Percentiles rank a stretch among this genome's conserved stretches.
phyloP scores from a whole-genome alignment of 345 rosid species.

The Euclidium syriacum region DNA sequence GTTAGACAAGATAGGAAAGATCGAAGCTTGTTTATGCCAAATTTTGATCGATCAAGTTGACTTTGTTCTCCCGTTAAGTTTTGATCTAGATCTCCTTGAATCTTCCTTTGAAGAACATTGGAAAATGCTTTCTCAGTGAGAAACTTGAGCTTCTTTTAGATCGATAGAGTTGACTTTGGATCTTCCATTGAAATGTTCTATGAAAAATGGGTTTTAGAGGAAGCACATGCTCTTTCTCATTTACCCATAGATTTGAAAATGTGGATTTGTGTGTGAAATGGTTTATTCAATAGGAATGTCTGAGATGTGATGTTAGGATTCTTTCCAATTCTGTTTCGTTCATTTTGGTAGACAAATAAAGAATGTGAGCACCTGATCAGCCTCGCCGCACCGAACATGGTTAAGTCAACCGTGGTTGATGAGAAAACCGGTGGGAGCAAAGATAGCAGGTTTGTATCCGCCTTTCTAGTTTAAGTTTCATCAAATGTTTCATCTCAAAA shows the following conservation, averaged over 20 bases:
- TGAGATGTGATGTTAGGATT: slow-evolving; percentile 1
- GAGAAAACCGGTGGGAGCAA: slow-evolving; percentile 78
- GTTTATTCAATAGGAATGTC: neutral
- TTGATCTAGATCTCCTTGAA: neutral
- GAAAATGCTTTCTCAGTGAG: too few species aligned
- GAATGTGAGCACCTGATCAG: slow-evolving; percentile 80
- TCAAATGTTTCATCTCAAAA: neutral
- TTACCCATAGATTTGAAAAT: neutral
- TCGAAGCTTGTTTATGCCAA: neutral
- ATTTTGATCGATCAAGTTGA: neutral
- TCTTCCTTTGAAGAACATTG: neutral
- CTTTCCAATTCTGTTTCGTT: neutral
- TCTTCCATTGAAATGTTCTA: neutral
- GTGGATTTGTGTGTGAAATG: neutral
- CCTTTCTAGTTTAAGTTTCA: neutral
- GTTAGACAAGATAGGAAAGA: neutral
- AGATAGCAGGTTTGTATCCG: slow-evolving; percentile 64
- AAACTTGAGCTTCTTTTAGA: too few species aligned
- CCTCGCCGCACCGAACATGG: slow-evolving; percentile 77
- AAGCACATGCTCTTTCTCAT: neutral
- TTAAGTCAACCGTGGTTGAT: slow-evolving; percentile 89
- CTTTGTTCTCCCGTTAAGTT: neutral
- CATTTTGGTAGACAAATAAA: slow-evolving; percentile 48
- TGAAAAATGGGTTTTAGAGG: neutral
- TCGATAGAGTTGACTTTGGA: too few species aligned